Conservation (phyloP, 2,329 filamentous ascomycete genomes). For the Fusarium begoniae region DNA sequence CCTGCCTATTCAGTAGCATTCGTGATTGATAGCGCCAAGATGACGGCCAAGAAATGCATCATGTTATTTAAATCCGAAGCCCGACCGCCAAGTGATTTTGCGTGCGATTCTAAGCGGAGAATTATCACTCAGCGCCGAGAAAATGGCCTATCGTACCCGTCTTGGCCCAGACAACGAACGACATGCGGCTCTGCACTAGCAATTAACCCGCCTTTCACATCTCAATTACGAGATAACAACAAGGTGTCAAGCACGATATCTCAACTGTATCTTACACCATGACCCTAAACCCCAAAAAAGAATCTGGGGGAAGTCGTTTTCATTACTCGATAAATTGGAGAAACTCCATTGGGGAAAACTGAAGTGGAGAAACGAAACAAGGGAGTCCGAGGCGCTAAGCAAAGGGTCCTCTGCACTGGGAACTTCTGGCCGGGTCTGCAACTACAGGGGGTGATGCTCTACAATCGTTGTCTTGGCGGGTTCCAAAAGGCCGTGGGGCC, state of each 20-base stretch:
- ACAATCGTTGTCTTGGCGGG: constrained; percentile 1
- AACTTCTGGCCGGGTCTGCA: constrained; percentile 10
- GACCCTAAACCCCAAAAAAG: not conserved
- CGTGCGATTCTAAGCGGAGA: constrained; percentile 7
- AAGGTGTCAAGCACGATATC: constrained; percentile 22
- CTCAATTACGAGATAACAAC: constrained; percentile 6
- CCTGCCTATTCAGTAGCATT: constrained; percentile 14
- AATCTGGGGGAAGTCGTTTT: constrained; percentile 29
- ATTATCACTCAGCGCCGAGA: not conserved
- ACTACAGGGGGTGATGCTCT: not conserved
- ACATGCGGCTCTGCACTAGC: constrained; percentile 18
- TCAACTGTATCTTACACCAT: constrained; percentile 11
- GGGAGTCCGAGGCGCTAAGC: constrained; percentile 20
- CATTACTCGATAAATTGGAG: constrained; percentile 17
- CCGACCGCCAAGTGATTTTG: constrained; percentile 7
- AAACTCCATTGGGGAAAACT: not conserved
- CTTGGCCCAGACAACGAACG: not conserved
- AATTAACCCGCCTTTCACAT: not conserved
- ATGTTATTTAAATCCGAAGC: not conserved
- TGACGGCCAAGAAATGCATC: not conserved
- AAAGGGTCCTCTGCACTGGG: constrained; percentile 30
- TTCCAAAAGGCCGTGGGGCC: constrained; percentile 32
- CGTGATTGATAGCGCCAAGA: not conserved
- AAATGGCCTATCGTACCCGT: constrained; percentile 2
- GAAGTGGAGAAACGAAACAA: not conserved